Conservation (phyloP, 2,329 filamentous ascomycete species). For the Colletotrichum chlorophyti region DNA sequence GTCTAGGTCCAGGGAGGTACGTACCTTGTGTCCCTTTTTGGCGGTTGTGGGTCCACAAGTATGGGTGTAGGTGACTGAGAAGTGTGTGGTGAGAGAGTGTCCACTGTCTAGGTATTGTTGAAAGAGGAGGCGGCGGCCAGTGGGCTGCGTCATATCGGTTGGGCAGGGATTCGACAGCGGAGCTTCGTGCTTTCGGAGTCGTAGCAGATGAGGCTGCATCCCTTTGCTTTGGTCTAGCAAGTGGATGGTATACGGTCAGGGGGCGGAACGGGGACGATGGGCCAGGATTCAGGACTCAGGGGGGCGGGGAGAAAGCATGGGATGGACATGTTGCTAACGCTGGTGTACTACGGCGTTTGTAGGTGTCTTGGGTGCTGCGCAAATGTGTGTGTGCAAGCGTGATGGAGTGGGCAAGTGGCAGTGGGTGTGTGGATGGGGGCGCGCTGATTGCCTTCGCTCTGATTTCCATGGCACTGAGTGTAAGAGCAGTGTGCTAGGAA, state of each 20-base stretch:
- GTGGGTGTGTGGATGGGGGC: conserved; percentile 3
- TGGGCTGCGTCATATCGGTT: conserved; percentile 37
- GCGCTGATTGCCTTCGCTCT: conserved; percentile 6
- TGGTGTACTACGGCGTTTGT: too few relatives aligned
- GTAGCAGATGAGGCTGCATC: conserved; percentile 22
- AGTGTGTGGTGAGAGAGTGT: too few relatives aligned
- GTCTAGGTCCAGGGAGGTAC: conserved; percentile 12
- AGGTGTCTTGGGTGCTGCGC: too few relatives aligned
- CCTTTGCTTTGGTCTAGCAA: conserved; percentile 9
- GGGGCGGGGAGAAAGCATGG: conserved; percentile 1
- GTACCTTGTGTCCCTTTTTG: conserved; percentile 26
- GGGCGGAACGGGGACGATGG: neutral
- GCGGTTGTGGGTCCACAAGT: too few relatives aligned
- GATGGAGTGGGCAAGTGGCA: conserved; percentile 6
- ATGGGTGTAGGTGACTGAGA: neutral
- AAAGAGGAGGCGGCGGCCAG: conserved; percentile 11
- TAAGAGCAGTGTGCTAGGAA: neutral
- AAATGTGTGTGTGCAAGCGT: conserved; percentile 2
- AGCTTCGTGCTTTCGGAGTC: conserved; percentile 25
- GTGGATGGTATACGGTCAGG: neutral
- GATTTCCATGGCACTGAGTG: neutral
- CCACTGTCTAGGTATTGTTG: conserved; percentile 16
- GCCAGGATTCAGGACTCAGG: neutral
- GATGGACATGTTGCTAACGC: conserved; percentile 27
- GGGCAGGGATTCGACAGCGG: conserved; percentile 43